phyloP scores from a whole-genome alignment of 2,329 filamentous ascomycete genomes.

The Alternaria arborescens region DNA sequence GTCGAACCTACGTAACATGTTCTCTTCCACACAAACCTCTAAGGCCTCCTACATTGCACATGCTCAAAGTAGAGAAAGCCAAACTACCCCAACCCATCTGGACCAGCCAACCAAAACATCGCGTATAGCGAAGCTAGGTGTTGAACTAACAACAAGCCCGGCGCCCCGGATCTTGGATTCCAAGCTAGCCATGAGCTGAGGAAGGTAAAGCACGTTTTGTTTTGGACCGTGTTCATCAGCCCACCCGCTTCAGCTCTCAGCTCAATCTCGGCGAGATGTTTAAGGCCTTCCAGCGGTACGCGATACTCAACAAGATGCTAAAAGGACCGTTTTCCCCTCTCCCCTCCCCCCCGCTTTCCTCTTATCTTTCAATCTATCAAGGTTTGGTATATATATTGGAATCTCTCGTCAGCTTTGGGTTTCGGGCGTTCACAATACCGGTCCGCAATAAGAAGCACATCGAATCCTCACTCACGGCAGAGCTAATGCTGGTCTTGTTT shows the following conservation, averaged over 20 bases:
- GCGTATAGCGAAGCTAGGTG: neutral
- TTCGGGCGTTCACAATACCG: neutral
- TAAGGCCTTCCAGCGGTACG: neutral
- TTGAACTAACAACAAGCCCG: neutral
- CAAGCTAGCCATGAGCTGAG: neutral
- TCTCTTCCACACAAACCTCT: neutral
- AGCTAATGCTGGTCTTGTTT: neutral
- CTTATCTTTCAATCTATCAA: neutral
- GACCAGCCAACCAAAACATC: neutral
- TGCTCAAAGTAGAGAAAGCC: neutral
- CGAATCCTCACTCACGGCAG: neutral
- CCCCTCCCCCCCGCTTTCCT: neutral
- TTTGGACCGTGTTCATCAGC: neutral
- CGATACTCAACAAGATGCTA: neutral
- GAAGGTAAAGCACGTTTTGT: slow-evolving; percentile 2
- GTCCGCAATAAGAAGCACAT: neutral
- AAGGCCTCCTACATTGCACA: neutral
- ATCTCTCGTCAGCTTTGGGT: neutral
- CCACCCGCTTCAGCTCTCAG: neutral
- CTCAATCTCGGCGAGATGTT: neutral
- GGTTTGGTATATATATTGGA: neutral
- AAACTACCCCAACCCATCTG: neutral
- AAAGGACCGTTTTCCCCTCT: slow-evolving; percentile 3
- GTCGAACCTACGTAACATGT: neutral
- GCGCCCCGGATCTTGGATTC: neutral